Evolutionary conservation across 805 yeast species (phyloP).

Genomic region (Blastobotrys chiropterorum): DNA sequence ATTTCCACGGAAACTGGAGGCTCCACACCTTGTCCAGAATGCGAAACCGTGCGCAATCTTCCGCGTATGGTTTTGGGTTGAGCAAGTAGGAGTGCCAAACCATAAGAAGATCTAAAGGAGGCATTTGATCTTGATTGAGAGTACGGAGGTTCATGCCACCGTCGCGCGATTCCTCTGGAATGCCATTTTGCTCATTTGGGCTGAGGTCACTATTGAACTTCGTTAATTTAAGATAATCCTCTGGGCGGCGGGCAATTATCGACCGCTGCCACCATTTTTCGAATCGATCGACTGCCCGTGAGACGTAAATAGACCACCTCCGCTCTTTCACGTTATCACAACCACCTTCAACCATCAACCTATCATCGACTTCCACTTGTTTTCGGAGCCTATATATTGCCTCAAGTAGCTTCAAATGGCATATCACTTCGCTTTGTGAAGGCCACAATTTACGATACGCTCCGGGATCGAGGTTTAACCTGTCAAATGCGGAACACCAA

Average conservation of each 20-base stretch:
- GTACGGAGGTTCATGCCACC: too few species aligned
- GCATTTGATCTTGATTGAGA: conserved; percentile 3
- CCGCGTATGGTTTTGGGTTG: conserved; percentile 13
- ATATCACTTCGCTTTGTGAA: conserved; percentile 4
- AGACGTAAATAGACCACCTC: conserved; percentile 13
- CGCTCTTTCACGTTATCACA: conserved; percentile 2
- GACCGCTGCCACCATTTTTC: conserved; percentile 12
- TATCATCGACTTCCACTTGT: conserved; percentile 6
- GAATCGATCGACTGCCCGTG: conserved; percentile 13
- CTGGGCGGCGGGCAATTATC: neutral
- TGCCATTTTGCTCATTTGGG: neutral
- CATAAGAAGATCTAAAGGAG: conserved; percentile 23
- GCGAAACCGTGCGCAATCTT: neutral
- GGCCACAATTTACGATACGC: too few species aligned
- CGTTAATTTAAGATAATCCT: neutral
- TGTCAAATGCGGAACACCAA: too few species aligned
- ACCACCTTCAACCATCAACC: conserved; percentile 9
- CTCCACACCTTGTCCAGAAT: neutral
- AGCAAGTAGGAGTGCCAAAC: conserved; percentile 23
- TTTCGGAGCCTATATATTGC: conserved; percentile 7
- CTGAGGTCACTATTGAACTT: neutral
- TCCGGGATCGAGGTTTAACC: too few species aligned
- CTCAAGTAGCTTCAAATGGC: conserved; percentile 14
- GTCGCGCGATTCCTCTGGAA: too few species aligned
- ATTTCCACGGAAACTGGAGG: neutral